Base-by-base conservation (phyloP, 345 rosid genomes). In the Angophora floribunda region DNA sequence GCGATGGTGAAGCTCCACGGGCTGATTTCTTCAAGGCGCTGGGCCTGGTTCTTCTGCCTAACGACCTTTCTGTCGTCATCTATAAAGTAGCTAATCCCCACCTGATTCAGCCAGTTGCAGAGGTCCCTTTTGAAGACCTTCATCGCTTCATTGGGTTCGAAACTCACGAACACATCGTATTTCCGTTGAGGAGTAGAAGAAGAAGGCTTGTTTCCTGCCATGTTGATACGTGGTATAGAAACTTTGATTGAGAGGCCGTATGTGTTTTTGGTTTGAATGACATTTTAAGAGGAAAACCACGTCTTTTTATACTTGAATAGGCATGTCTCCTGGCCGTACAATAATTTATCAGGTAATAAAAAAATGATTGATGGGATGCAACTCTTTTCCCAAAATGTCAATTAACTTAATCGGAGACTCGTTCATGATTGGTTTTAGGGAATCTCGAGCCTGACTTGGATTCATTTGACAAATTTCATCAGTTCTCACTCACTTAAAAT, bases 101-200 rank as follows among this genome's bases (percentile, higher is more conserved):
- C 57, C 57, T 52, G 22, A 22, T 52, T 21, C 57, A 52, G 57
- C 0, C 57, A 22, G 16, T 17, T 2, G 57, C 16, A 52, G 57
- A 52, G 85, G 13, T 15, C 9, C 9, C 10, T 14, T 21, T 3
- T 32, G 47, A 15, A 78, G 85, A 2, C 6, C 0, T 2, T 2
- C 44, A 1, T 13, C 6, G 0, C 1, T 0, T 6, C 6, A 32
- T 6, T 6, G 47, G 3, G 7, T 0, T 3, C 12, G 51, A 41
- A 79, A 47, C 85, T 79, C 49, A 79, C 85, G 24, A 79, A 16
- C 5, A 41, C 50, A n/a, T 79, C 85, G 1, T 6, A 6, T 79
- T 78, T n/a, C 85, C 85, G 32, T 44, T 22, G 14, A 57, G 63
- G 12, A 57, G n/a, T 4, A 36, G 41, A 36, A 36, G 41, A 36